Evolutionary conservation across 306 rosid species (phyloP).

Genomic region (Vigna reflexopilosa): DNA sequence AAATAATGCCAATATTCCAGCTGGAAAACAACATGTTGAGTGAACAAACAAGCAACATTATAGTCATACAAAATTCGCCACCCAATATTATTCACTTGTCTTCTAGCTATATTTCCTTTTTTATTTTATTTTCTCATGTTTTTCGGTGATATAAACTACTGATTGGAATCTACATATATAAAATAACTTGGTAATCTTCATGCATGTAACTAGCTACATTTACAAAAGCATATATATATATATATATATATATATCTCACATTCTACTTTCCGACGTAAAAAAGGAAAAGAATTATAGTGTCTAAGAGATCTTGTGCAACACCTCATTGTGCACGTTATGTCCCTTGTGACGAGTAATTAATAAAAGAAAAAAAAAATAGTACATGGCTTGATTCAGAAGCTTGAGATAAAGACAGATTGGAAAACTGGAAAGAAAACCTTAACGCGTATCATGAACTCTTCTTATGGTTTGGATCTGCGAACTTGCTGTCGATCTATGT

Average conservation of each 20-base stretch:
- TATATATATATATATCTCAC: background rate
- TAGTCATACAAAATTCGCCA: conserved; percentile 16
- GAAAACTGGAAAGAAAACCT: conserved; percentile 43
- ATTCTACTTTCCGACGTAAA: background rate
- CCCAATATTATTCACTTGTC: conserved; percentile 29
- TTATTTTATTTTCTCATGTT: background rate
- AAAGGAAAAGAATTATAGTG: conserved; percentile 4
- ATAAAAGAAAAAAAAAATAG: background rate
- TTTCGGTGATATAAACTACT: conserved; percentile 36
- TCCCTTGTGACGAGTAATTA: conserved; percentile 24
- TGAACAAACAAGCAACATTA: conserved; percentile 36
- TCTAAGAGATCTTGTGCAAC: conserved; percentile 26
- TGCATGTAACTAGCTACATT: background rate
- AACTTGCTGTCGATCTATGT: background rate
- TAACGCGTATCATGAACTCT: conserved; percentile 40
- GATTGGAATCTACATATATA: conserved; percentile 9
- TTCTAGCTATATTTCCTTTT: conserved; percentile 9
- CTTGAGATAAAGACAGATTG: conserved; percentile 50
- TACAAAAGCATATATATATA: background rate
- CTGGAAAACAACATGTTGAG: conserved; percentile 45
- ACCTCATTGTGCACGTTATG: conserved; percentile 33
- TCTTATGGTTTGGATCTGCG: conserved; percentile 46
- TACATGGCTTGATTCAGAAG: conserved; percentile 44
- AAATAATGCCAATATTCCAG: conserved; percentile 48
- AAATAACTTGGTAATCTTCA: background rate